These are phyloP conservation scores for Naganishia liquefaciens DNA, from an alignment of 1,284 basidiomycete genomes.

Conservation along the genomic window DNA sequence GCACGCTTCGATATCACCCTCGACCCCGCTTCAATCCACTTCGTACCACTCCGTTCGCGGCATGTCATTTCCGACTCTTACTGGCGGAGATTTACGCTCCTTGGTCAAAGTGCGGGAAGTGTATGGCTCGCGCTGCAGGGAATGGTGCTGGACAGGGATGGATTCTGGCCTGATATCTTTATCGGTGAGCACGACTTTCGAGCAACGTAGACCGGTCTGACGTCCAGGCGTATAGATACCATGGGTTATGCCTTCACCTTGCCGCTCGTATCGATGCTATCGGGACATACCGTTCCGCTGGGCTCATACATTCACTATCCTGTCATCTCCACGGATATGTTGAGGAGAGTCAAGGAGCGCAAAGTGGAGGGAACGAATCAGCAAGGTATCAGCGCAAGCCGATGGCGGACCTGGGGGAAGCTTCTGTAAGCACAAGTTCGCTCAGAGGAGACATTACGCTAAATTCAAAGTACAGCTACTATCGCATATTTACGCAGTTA, in stretches of 20 bases:
- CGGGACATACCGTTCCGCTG: conserved; percentile 63
- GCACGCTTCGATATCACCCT: conserved; percentile 79
- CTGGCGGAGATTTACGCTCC: conserved; percentile 85
- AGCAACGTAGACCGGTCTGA: conserved; percentile 10
- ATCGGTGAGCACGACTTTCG: conserved; percentile 63
- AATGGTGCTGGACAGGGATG: conserved; percentile 45
- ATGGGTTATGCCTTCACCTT: conserved; percentile 98
- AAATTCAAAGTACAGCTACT: conserved; percentile 65
- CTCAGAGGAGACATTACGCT: neutral
- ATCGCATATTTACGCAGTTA: conserved; percentile 78
- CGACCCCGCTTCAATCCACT: conserved; percentile 56
- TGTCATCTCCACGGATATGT: conserved; percentile 92
- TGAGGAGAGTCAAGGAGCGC: conserved; percentile 69
- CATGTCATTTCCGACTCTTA: conserved; percentile 74
- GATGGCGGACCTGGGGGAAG: conserved; percentile 66
- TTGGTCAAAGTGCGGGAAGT: conserved; percentile 88
- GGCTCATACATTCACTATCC: conserved; percentile 96
- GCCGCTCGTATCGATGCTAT: conserved; percentile 68
- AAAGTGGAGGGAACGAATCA: conserved; percentile 52
- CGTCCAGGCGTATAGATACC: conserved; percentile 65
- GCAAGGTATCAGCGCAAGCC: conserved; percentile 69
- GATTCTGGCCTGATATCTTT: conserved; percentile 68
- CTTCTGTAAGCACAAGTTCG: conserved; percentile 62
- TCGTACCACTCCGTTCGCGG: conserved; percentile 66
- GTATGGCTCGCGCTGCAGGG: conserved; percentile 66